A percentile compares a stretch with the other conserved stretches of the same genome.
Conservation (phyloP, 1,139 yeast species). For the Taiozyma sp. region DNA sequence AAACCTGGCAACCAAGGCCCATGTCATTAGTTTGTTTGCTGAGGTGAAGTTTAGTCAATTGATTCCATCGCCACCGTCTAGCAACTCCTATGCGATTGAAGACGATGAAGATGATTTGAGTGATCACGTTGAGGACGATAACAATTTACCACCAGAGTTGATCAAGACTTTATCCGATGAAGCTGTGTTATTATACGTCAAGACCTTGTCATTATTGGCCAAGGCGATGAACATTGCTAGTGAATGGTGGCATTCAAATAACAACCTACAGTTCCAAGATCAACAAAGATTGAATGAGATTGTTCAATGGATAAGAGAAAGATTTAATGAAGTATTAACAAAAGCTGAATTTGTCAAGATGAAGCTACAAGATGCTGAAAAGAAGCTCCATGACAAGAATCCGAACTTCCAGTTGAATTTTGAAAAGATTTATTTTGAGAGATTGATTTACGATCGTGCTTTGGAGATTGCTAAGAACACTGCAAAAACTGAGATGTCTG, state of each 20-base stretch:
- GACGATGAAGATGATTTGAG: slow-evolving; percentile 28
- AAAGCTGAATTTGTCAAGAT: slow-evolving; percentile 67
- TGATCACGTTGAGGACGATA: slow-evolving; percentile 33
- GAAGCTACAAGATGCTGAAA: slow-evolving; percentile 46
- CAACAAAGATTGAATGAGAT: slow-evolving; percentile 57
- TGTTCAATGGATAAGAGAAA: slow-evolving; percentile 90
- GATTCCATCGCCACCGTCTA: slow-evolving; percentile 64
- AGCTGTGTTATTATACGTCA: slow-evolving; percentile 79
- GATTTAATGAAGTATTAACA: slow-evolving; percentile 83
- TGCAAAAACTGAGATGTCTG: slow-evolving; percentile 69
- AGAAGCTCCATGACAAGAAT: slow-evolving; percentile 17
- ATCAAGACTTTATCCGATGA: slow-evolving; percentile 68
- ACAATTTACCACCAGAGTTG: slow-evolving; percentile 57
- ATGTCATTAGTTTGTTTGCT: slow-evolving; percentile 83
- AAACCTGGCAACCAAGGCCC: slow-evolving; percentile 80
- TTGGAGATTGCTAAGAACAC: slow-evolving; percentile 89
- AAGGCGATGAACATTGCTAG: slow-evolving; percentile 82
- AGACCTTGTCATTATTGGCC: slow-evolving; percentile 74
- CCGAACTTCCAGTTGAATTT: slow-evolving; percentile 7
- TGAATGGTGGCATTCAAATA: slow-evolving; percentile 74
- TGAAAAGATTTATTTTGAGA: slow-evolving; percentile 58
- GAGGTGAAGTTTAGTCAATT: slow-evolving; percentile 86
- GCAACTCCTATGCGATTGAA: slow-evolving; percentile 27
- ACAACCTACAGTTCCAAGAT: slow-evolving; percentile 19
- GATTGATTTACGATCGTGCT: slow-evolving; percentile 85